These are phyloP conservation scores for Trichosporon sp. DNA, from an alignment of 1,284 basidiomycete genomes.

Conservation along the genomic window DNA sequence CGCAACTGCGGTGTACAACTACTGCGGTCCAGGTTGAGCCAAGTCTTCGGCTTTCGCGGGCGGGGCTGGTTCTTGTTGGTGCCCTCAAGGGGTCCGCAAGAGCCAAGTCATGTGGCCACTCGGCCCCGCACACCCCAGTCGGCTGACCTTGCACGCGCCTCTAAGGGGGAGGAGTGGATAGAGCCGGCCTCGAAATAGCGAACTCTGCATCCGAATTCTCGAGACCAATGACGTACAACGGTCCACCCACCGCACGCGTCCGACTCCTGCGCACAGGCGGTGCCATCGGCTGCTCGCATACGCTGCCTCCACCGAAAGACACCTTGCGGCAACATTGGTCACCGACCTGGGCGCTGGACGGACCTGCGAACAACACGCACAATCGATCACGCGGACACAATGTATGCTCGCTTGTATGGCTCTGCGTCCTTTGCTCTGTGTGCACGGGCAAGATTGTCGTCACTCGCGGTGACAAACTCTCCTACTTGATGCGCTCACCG, in stretches of 20 bases:
- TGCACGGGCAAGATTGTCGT: not conserved
- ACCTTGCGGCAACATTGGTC: constrained; percentile 3
- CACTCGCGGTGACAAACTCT: not conserved
- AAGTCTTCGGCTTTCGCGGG: not conserved
- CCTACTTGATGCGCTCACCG: not conserved
- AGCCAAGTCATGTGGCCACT: not conserved
- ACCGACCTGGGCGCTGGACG: not conserved
- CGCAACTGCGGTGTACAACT: too few species aligned
- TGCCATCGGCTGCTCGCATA: constrained; percentile 13
- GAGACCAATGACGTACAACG: not conserved
- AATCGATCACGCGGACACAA: not conserved
- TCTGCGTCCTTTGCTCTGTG: not conserved
- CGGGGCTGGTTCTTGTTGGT: not conserved
- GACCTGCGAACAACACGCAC: too few species aligned
- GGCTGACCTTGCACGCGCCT: not conserved
- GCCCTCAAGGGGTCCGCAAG: not conserved
- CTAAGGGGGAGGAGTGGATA: not conserved
- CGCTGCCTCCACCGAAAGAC: constrained; percentile 11
- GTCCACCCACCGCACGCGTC: constrained; percentile 1
- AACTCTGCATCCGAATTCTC: constrained; percentile 3
- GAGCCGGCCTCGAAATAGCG: not conserved
- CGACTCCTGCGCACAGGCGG: not conserved
- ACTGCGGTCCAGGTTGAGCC: not conserved
- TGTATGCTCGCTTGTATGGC: not conserved
- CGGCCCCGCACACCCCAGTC: not conserved